phyloP scores from a whole-genome alignment of 2,329 filamentous ascomycete species.

The Pseudogymnoascus sp. region DNA sequence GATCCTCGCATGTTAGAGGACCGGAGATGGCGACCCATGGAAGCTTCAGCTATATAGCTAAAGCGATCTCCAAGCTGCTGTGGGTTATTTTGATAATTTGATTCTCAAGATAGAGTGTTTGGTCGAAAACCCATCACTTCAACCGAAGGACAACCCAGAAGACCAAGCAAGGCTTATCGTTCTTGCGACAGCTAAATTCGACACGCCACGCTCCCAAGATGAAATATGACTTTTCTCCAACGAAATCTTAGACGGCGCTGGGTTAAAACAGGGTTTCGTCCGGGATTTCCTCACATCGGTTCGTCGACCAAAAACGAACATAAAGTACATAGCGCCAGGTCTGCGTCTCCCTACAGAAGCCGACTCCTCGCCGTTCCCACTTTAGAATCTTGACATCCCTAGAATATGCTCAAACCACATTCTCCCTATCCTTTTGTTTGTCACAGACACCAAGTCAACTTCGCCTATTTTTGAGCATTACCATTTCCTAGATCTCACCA shows the following conservation, averaged over 20 bases:
- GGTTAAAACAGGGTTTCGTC: conserved; percentile 12
- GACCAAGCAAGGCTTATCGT: conserved; percentile 13
- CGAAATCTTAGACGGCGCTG: conserved; percentile 12
- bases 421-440: conserved; percentile 15
- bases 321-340: conserved; percentile 15
- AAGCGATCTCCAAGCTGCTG: conserved; percentile 6
- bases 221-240: conserved; percentile 12
- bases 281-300: conserved; percentile 13
- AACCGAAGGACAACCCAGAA: conserved; percentile 11
- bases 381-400: conserved; percentile 6
- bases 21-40: conserved; percentile 14
- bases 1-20: neutral
- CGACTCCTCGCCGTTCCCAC: conserved; percentile 7
- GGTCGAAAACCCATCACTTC: conserved; percentile 10
- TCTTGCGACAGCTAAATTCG: conserved; percentile 10
- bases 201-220: neutral
- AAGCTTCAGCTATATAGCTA: conserved; percentile 16
- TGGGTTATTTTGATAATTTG: conserved; percentile 13
- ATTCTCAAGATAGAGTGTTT: conserved; percentile 13
- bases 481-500: conserved; percentile 11
- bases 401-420: neutral
- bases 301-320: conserved; percentile 11
- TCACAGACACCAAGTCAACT: conserved; percentile 14
- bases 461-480: conserved; percentile 11
- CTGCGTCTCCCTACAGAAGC: conserved; percentile 10